Evolutionary conservation across 1,284 basidiomycete species (phyloP).

Genomic region (Moesziomyces sp.): DNA sequence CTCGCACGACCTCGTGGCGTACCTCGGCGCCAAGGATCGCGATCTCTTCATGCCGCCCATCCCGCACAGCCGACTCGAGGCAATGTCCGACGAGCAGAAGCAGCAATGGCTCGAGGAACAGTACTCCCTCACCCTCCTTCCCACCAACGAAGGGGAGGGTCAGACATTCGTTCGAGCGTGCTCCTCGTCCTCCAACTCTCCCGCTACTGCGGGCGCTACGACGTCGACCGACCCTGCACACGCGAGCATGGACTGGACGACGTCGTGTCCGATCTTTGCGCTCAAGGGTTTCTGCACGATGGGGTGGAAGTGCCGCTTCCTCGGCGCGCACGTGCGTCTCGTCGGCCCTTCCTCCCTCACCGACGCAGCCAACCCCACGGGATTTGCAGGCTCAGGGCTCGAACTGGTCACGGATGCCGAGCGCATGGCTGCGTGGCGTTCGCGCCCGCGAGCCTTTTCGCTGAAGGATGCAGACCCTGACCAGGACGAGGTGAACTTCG

Average conservation of each 20-base stretch:
- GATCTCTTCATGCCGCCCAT: conserved; percentile 74
- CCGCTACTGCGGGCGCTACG: background rate
- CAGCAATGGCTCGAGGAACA: conserved; percentile 38
- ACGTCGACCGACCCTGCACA: conserved; percentile 46
- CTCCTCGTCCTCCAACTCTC: conserved; percentile 64
- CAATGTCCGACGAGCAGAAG: conserved; percentile 12
- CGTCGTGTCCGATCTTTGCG: conserved; percentile 77
- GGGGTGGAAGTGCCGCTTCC: conserved; percentile 90
- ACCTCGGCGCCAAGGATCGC: conserved; percentile 79
- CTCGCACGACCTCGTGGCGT: conserved; percentile 81
- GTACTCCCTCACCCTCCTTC: conserved; percentile 31
- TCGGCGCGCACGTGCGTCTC: conserved; percentile 76
- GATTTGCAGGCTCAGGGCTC: conserved; percentile 56
- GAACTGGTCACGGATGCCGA: conserved; percentile 73
- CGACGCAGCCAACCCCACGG: conserved; percentile 2
- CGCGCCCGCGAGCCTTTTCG: conserved; percentile 23
- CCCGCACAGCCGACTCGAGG: conserved; percentile 8
- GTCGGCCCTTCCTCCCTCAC: conserved; percentile 36
- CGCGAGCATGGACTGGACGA: conserved; percentile 72
- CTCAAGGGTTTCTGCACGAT: conserved; percentile 83
- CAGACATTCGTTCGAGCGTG: conserved; percentile 20
- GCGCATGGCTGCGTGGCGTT: conserved; percentile 68
- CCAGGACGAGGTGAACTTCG: conserved; percentile 80
- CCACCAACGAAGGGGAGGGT: conserved; percentile 8
- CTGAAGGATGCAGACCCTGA: conserved; percentile 70